Conservation (phyloP, 805 yeast species). For the Yamadazyma endophytica region DNA sequence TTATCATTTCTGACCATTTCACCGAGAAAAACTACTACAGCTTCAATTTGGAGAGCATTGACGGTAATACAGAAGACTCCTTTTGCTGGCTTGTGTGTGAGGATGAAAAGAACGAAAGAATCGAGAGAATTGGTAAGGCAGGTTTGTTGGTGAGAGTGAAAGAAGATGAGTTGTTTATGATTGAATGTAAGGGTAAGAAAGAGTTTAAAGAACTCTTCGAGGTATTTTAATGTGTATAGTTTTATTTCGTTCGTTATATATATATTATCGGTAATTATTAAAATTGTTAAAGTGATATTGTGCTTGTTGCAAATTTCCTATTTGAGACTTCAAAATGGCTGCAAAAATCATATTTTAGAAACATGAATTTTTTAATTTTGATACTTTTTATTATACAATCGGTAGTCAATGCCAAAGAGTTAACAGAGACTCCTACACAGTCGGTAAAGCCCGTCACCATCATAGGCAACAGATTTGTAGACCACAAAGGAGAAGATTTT, state of each 20-base stretch:
- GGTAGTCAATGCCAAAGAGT: too few relatives aligned
- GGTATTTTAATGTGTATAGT: slow-evolving; percentile 10
- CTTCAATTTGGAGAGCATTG: slow-evolving; percentile 20
- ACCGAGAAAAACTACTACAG: slow-evolving; percentile 23
- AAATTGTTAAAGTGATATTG: neutral
- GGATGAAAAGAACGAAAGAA: slow-evolving; percentile 21
- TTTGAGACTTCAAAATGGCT: slow-evolving; percentile 1
- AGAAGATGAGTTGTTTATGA: slow-evolving; percentile 32
- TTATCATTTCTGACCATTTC: slow-evolving; percentile 23
- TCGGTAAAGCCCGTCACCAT: slow-evolving; percentile 24
- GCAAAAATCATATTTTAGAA: slow-evolving; percentile 4
- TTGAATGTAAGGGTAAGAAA: slow-evolving; percentile 42
- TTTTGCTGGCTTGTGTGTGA: slow-evolving; percentile 31
- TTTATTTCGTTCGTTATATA: neutral
- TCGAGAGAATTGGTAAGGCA: slow-evolving; percentile 40
- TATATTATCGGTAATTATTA: neutral
- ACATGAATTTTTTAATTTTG: neutral
- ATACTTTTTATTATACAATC: neutral
- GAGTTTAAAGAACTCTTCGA: slow-evolving; percentile 24
- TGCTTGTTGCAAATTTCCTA: neutral
- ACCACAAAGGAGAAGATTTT: slow-evolving; percentile 72
- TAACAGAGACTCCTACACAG: neutral
- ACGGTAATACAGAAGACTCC: slow-evolving; percentile 8
- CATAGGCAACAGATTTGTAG: slow-evolving; percentile 57
- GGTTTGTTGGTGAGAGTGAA: slow-evolving; percentile 33